Conservation (phyloP, 805 yeast species). For the Saccharomycopsis fodiens region DNA sequence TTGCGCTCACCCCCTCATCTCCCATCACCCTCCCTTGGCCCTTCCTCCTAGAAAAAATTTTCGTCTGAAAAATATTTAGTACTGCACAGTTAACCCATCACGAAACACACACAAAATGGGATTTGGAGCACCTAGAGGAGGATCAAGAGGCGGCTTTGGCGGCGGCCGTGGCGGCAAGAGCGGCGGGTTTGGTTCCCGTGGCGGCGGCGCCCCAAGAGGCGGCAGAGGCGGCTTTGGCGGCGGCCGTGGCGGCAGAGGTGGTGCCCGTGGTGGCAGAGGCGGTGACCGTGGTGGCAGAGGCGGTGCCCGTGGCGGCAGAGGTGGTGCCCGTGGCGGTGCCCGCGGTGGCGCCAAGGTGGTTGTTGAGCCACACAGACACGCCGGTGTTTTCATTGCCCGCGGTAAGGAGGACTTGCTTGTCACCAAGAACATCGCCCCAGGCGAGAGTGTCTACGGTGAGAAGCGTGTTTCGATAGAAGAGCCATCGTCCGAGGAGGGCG, state of each 20-base stretch:
- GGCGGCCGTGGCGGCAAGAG: slow-evolving; percentile 31
- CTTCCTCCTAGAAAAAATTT: not conserved
- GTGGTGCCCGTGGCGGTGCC: slow-evolving; percentile 67
- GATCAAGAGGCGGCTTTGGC: slow-evolving; percentile 30
- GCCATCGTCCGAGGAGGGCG: slow-evolving; percentile 81
- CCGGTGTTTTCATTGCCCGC: slow-evolving; percentile 98
- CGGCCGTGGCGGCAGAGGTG: slow-evolving; percentile 44
- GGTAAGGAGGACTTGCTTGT: slow-evolving; percentile 98
- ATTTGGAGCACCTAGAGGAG: slow-evolving; percentile 33
- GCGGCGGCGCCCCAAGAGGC: slow-evolving; percentile 24
- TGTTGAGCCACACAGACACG: slow-evolving; percentile 98
- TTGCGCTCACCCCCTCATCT: not conserved
- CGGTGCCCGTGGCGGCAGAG: slow-evolving; percentile 50
- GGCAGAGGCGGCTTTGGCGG: too few relatives aligned
- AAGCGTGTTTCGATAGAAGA: slow-evolving; percentile 92
- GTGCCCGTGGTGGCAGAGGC: slow-evolving; percentile 39
- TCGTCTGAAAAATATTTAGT: not conserved
- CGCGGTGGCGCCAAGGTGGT: slow-evolving; percentile 92
- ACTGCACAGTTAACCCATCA: too few relatives aligned
- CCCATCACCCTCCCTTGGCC: not conserved
- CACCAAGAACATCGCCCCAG: slow-evolving; percentile 95
- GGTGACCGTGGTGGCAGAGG: slow-evolving; percentile 49
- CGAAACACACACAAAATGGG: slow-evolving; percentile 12
- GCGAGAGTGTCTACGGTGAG: slow-evolving; percentile 98
- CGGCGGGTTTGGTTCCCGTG: slow-evolving; percentile 16